Evolutionary conservation across 768 basidiomycete species (phyloP), one percentile per base, ranked within the genome.

Genomic region (Dioszegia crocea): DNA sequence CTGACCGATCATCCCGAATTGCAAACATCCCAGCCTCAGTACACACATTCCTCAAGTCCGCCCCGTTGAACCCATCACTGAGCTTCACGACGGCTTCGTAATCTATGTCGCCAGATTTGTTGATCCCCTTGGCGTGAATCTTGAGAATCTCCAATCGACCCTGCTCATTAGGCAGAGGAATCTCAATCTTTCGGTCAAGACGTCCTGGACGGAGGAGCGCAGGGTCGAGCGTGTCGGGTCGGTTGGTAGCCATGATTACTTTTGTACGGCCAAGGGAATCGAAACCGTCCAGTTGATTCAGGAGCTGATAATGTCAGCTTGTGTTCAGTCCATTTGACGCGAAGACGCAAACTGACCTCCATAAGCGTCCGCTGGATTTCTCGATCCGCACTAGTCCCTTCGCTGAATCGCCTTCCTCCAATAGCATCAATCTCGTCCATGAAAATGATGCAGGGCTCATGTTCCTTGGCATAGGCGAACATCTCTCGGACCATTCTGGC

Each of bases 211-310:
- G 89, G 56, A 99, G 83, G 23, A 99, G 84, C 14, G 94, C 94
- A 14, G 96, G 96, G 78, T 98, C 96, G 31, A 97, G 84, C 1
- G 93, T 98, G 77, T 99, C 96, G 0, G 96, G 96, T 72, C 96
- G 83, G 81, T 98, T 99, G 24, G 96, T 99, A n/a, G 96, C 96
- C 91, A 98, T 97, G 77, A 99, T 99, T 53, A 98, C 84, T 78
- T 98, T 98, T 31, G 93, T 97, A 64, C 82, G 82, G 44, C 96
- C 96, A 27, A 99, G 81, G 16, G 94, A 91, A 78, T 98, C 96
- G 80, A 99, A 99, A 23, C 96, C 96, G 75, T 99, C 96, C 91
- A 99, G 96, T 79, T 98, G 94, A 73, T 98, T 98, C 30, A 99
- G 83, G 24, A 99, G 82, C 91, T 94, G 68, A 33, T 33, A 4